Evolutionary conservation across 768 basidiomycete species (phyloP).

Genomic region (Strobilomyces dryophilus): DNA sequence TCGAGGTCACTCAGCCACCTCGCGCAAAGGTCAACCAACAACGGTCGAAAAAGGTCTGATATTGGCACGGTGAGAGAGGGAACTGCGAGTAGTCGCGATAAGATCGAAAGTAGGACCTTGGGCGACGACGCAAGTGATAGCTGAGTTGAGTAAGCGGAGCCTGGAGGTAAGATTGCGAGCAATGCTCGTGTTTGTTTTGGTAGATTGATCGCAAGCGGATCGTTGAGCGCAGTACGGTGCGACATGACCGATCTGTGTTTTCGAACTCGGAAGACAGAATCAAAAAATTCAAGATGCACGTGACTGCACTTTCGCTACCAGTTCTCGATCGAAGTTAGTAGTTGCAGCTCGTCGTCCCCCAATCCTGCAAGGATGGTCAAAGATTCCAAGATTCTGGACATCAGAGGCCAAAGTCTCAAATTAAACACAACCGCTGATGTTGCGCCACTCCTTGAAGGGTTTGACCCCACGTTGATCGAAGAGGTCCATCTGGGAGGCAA

Average conservation of each 20-base stretch:
- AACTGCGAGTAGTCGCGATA: slow-evolving; percentile 58
- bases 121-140: slow-evolving; percentile 40
- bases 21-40: slow-evolving; percentile 76
- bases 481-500: slow-evolving; percentile 95
- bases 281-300: slow-evolving; percentile 9
- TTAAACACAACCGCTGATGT: slow-evolving; percentile 75
- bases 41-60: slow-evolving; percentile 65
- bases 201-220: slow-evolving; percentile 61
- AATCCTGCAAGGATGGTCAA: not conserved
- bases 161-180: slow-evolving; percentile 39
- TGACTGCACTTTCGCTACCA: slow-evolving; percentile 9
- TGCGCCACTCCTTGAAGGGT: slow-evolving; percentile 60
- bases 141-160: slow-evolving; percentile 36
- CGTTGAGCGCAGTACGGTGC: slow-evolving; percentile 28
- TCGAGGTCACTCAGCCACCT: slow-evolving; percentile 67
- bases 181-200: slow-evolving; percentile 48
- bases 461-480: slow-evolving; percentile 65
- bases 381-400: slow-evolving; percentile 19
- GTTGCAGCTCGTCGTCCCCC: too few species aligned
- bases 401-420: slow-evolving; percentile 49
- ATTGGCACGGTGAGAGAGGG: slow-evolving; percentile 63
- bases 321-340: too few species aligned
- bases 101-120: slow-evolving; percentile 42
- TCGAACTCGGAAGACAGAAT: not conserved
- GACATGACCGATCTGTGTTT: not conserved